Conservation (phyloP, 257 asterid species). For the Solanum corneliomulleri region DNA sequence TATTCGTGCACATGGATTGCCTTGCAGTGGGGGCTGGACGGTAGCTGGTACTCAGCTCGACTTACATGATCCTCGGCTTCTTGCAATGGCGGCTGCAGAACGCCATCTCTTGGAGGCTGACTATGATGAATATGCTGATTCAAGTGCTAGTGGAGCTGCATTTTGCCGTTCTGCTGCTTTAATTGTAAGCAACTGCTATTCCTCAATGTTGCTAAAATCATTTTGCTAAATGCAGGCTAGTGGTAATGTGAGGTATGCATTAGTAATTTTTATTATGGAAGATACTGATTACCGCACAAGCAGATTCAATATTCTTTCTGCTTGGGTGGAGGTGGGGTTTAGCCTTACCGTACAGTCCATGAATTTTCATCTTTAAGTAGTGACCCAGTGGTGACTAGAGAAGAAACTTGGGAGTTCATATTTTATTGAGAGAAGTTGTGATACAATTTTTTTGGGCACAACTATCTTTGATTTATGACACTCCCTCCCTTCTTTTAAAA, state of each 20-base stretch:
- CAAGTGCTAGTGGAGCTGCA: conserved; percentile 41
- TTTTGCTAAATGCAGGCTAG: neutral
- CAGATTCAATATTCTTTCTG: neutral
- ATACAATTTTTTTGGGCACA: neutral
- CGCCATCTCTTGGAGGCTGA: conserved; percentile 32
- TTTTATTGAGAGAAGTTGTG: neutral
- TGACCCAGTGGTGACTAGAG: neutral
- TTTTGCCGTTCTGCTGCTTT: conserved; percentile 42
- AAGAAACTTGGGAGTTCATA: neutral
- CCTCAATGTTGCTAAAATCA: neutral
- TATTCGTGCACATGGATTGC: neutral
- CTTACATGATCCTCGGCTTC: conserved; percentile 31
- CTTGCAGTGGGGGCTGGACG: conserved; percentile 27
- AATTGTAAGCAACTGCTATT: conserved; percentile 16
- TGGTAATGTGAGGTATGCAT: neutral
- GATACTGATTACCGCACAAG: neutral
- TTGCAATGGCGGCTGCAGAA: conserved; percentile 41
- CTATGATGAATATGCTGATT: conserved; percentile 32
- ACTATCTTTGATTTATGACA: neutral
- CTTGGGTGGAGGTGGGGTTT: neutral
- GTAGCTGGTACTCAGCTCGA: conserved; percentile 29
- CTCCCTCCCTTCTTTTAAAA: neutral
- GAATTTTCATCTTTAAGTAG: neutral
- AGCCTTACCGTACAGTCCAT: neutral
- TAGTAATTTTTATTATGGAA: neutral